Evolutionary conservation across 306 rosid species (phyloP), one percentile per base, ranked within the genome.

Genomic region (Malus sieversii): DNA sequence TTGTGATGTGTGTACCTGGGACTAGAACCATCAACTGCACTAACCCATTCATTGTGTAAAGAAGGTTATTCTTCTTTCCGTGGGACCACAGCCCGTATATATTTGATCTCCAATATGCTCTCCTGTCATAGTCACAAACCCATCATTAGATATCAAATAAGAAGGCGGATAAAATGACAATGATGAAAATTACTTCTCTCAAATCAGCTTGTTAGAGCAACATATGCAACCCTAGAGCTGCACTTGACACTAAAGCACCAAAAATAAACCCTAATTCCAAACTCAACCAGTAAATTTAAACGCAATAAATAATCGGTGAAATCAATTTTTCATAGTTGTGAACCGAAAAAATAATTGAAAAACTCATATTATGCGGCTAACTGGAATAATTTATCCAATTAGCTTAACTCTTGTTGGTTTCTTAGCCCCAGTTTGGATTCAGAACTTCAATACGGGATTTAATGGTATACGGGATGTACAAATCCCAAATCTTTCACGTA

Each of bases 31-130:
- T 92, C 97, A 80, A 92, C 87, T 59, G 97, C 96, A 83, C 97
- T 87, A 82, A 95, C 99, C 97, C 99, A 95, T 46, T 95, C 99
- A 86, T 92, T 90, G 38, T 95, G 99, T 33, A 88, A 75, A 72
- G 89, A 88, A 74, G 97, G 97, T 68, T 86, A 93, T 80, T 90
- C 97, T 80, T 92, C 92, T 82, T 81, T 90, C 22, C 97, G 86
- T 7, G 99, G 99, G 58, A 86, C 93, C 30, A 92, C 91, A 20
- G 85, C 92, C 84, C 86, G 83, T 45, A 85, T 76, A 77, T 90
- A 95, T 80, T 92, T 96, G 15, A 92, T 88, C 80, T 95, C 99
- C 91, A 95, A 81, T 76, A 77, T 75, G 62, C 82, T 89, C 78
- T 95, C 98, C 98, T 94, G 85, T 74, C 58, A 45, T 51, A 73